Percentiles rank a stretch among this genome's conserved stretches.
phyloP scores from a whole-genome alignment of 768 basidiomycete species.

The Tephrocybe rancida region DNA sequence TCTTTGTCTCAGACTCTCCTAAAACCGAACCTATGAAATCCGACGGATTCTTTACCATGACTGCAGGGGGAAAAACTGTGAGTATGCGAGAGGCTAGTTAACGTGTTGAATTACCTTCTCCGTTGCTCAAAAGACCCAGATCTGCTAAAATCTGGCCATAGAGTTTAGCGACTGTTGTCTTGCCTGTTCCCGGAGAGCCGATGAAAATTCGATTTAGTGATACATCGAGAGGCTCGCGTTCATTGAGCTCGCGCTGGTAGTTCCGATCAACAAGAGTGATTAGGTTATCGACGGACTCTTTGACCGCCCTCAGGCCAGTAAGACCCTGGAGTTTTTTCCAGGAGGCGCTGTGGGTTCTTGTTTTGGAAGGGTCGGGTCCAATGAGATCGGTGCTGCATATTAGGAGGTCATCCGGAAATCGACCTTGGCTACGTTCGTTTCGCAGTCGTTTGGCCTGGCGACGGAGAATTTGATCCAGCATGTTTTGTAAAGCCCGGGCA shows the following conservation, averaged over 20 bases:
- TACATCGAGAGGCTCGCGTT: conserved; percentile 51
- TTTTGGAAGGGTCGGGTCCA: conserved; percentile 62
- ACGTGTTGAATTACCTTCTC: conserved; percentile 52
- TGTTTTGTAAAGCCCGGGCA: conserved; percentile 59
- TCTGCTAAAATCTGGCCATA: conserved; percentile 68
- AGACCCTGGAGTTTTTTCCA: conserved; percentile 56
- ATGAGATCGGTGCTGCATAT: conserved; percentile 60
- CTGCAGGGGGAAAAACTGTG: conserved; percentile 31
- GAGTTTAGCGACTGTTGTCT: conserved; percentile 64
- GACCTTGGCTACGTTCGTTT: conserved; percentile 40
- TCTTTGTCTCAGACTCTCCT: conserved; percentile 65
- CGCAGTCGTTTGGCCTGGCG: conserved; percentile 56
- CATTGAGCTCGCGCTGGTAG: conserved; percentile 60
- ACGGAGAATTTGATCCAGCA: conserved; percentile 46
- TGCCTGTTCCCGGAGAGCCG: conserved; percentile 38
- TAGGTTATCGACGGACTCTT: conserved; percentile 51
- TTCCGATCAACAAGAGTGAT: conserved; percentile 51
- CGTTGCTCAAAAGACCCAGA: conserved; percentile 66
- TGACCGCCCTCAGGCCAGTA: conserved; percentile 60
- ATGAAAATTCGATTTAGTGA: conserved; percentile 68
- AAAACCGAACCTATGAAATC: conserved; percentile 65
- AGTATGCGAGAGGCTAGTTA: neutral
- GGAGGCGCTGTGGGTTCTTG: conserved; percentile 42
- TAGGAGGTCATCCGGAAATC: conserved; percentile 48
- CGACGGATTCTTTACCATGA: conserved; percentile 67